These are phyloP conservation scores for Dichotomopilus funicola DNA, from an alignment of 2,329 filamentous ascomycete genomes.

Conservation along the genomic window DNA sequence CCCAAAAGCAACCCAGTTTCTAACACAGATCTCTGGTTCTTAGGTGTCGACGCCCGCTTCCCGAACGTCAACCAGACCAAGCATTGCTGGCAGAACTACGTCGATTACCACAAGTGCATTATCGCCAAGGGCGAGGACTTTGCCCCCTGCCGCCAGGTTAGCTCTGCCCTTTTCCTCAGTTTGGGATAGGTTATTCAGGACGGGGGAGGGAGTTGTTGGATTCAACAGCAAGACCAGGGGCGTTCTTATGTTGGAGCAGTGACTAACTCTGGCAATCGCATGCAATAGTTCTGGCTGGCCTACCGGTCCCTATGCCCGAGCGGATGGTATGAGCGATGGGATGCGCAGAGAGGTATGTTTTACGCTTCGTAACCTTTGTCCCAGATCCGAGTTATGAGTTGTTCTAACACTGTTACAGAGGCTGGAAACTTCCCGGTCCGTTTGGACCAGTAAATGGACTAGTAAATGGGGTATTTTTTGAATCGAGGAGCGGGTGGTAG, in stretches of 20 bases:
- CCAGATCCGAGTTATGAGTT: background rate
- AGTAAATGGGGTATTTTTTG: constrained; percentile 10
- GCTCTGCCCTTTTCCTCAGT: constrained; percentile 11
- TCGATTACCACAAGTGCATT: constrained; percentile 99
- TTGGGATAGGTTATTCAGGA: background rate
- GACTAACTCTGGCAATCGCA: too few relatives aligned
- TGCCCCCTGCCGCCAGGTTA: constrained; percentile 90
- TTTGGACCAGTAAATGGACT: constrained; percentile 46
- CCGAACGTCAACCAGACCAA: constrained; percentile 98
- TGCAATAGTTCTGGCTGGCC: constrained; percentile 78
- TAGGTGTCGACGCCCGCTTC: constrained; percentile 98
- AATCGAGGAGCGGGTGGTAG: background rate
- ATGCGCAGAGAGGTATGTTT: constrained; percentile 79
- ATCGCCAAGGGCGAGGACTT: constrained; percentile 98
- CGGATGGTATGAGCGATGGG: constrained; percentile 90
- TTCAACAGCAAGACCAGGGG: constrained; percentile 17
- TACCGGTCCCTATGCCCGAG: constrained; percentile 97
- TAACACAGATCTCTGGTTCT: background rate
- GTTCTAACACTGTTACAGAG: constrained; percentile 38
- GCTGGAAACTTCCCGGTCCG: constrained; percentile 62
- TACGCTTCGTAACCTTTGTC: too few relatives aligned
- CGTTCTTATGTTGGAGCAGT: background rate
- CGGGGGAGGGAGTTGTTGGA: background rate
- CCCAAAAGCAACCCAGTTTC: too few relatives aligned
- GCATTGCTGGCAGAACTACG: constrained; percentile 99